Evolutionary conservation across 441 rosid genomes (phyloP).

Genomic region (Erodium moschatum): DNA sequence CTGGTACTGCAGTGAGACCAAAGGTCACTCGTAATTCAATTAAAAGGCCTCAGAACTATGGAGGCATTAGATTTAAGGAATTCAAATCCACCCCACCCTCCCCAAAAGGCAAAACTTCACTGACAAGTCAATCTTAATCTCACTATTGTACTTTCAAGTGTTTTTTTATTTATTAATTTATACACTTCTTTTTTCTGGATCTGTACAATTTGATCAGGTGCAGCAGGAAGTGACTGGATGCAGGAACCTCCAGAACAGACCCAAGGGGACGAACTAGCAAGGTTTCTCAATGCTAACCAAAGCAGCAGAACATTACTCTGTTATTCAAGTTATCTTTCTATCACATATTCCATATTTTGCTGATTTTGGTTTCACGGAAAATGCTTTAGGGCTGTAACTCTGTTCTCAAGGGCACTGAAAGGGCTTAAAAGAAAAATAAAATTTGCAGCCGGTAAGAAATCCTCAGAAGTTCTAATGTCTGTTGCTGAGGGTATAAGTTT

Average conservation of each 20-base stretch:
- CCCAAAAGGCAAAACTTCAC: slow-evolving; percentile 40
- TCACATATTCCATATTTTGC: slow-evolving; percentile 18
- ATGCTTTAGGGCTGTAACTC: slow-evolving; percentile 51
- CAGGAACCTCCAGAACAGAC: slow-evolving; percentile 38
- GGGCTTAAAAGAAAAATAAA: slow-evolving; percentile 57
- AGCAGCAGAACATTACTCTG: slow-evolving; percentile 2
- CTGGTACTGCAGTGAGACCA: slow-evolving; percentile 31
- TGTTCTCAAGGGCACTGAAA: slow-evolving; percentile 55
- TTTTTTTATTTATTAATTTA: slow-evolving; percentile 2
- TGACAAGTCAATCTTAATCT: slow-evolving; percentile 13
- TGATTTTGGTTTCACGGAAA: slow-evolving; percentile 26
- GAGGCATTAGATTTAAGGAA: slow-evolving; percentile 30
- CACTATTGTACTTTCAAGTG: slow-evolving; percentile 14
- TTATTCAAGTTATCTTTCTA: slow-evolving; percentile 12
- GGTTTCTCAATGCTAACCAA: slow-evolving; percentile 29
- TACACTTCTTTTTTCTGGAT: neutral
- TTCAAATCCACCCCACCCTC: slow-evolving; percentile 36
- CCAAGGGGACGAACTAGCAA: slow-evolving; percentile 54
- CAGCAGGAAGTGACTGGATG: slow-evolving; percentile 31
- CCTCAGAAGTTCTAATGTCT: slow-evolving; percentile 63
- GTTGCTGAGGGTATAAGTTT: slow-evolving; percentile 52
- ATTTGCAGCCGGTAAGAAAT: slow-evolving; percentile 52
- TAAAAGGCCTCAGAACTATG: slow-evolving; percentile 34
- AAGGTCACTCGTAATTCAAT: slow-evolving; percentile 32
- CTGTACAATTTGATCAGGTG: slow-evolving; percentile 33